phyloP scores from a whole-genome alignment of 257 asterid species.

The Leonotis leonurus region DNA sequence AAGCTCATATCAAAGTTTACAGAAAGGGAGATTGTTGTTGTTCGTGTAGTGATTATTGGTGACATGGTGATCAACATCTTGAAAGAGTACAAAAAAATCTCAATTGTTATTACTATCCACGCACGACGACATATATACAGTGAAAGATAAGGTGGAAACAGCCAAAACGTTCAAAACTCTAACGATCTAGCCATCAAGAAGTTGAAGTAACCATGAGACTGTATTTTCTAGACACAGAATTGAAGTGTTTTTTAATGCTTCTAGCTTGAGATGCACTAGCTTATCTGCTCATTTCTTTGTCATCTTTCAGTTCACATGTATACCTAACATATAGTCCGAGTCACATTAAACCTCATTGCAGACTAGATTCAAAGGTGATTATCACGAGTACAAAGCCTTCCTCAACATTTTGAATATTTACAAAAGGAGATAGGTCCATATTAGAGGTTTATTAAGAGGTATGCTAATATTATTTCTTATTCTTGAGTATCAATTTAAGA shows the following conservation, averaged over 20 bases:
- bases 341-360: conserved; percentile 37
- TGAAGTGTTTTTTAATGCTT: no score
- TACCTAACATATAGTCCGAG: conserved; percentile 16
- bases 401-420: conserved; percentile 85
- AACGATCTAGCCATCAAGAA: conserved; percentile 44
- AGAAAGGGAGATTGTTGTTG: conserved; percentile 59
- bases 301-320: conserved; percentile 6
- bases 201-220: conserved; percentile 30
- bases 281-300: neutral
- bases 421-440: conserved; percentile 55
- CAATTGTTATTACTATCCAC: neutral
- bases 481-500: conserved; percentile 12
- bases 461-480: conserved; percentile 11
- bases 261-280: no score
- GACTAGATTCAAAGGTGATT: conserved; percentile 84
- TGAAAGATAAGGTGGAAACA: conserved; percentile 44
- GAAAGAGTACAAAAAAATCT: neutral
- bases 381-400: conserved; percentile 77
- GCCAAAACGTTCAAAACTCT: conserved; percentile 36
- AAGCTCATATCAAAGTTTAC: conserved; percentile 43
- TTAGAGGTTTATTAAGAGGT: conserved; percentile 86
- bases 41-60: conserved; percentile 62
- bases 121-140: neutral
- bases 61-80: conserved; percentile 8
- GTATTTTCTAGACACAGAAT: no score